phyloP scores from a whole-genome alignment of 2,329 filamentous ascomycete species.

The Diaporthe vexans region DNA sequence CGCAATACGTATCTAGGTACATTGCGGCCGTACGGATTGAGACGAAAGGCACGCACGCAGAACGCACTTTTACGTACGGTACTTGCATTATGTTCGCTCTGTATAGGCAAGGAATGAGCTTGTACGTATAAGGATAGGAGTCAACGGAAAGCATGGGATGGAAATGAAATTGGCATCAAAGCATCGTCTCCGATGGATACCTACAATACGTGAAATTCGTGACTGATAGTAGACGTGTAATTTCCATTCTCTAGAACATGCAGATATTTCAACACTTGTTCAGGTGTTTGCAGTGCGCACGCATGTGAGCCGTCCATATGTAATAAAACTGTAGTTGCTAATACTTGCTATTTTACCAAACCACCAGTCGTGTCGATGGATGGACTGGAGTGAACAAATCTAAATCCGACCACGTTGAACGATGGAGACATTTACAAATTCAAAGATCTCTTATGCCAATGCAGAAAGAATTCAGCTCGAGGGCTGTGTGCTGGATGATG shows the following conservation, averaged over 20 bases:
- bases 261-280: not conserved
- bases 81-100: constrained; percentile 37
- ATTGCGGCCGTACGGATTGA: constrained; percentile 36
- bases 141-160: constrained; percentile 36
- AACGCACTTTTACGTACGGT: constrained; percentile 36
- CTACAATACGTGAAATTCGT: not conserved
- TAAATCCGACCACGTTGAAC: not conserved
- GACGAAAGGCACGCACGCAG: constrained; percentile 36
- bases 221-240: no score
- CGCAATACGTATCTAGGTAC: constrained; percentile 29
- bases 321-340: no score
- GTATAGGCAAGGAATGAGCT: constrained; percentile 30
- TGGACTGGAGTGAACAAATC: not conserved
- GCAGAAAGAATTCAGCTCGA: constrained; percentile 8
- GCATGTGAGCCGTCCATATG: no score
- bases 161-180: constrained; percentile 35
- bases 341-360: not conserved
- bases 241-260: not conserved
- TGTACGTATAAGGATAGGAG: constrained; percentile 41
- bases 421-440: constrained; percentile 10
- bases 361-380: no score
- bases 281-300: no score
- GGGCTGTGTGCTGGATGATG: not conserved
- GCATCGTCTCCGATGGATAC: not conserved
- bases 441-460: not conserved